Base-by-base conservation (phyloP, 257 asterid genomes). In the Fraxinus anomala region DNA sequence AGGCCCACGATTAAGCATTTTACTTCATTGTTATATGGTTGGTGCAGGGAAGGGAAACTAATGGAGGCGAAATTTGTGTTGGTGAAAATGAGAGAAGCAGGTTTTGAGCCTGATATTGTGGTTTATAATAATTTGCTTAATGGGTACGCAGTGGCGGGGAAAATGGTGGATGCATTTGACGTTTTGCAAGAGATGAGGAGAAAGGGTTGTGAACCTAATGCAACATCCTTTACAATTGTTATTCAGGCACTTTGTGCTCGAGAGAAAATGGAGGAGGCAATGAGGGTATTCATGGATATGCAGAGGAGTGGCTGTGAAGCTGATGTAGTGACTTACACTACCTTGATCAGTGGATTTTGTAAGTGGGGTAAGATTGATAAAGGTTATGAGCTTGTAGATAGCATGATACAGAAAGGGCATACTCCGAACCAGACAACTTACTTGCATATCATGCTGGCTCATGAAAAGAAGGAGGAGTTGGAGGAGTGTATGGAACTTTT, bases 1-100 rank as follows among this genome's bases (percentile, higher is more conserved):
- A 81, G 49, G 16, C 97, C 97, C 0, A 90, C 96, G 0, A 90
- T 94, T 61, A 92, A 82, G 82, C 97, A 94, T 82, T 94, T 89
- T 82, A 94, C 99, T 11, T 92, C 97, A 4, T 81, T 94, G 80
- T 82, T 92, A 56, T 82, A 88, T 51, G 99, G 97, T 76, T 94
- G 99, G 99, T 94, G 97, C 74, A 92, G 87, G 80, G 97, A 91
- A 86, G 99, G 97, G 21, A 94, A 92, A 81, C 80, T 94, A 56
- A 79, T 88, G 88, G 97, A 94, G 86, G 99, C 97, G 0, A 94
- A 94, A 86, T 78, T 84, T 12, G 94, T 91, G 76, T 82, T 94
- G 91, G 81, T 90, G 63, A 91, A 88, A 81, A 92, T 95, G 99
- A 90, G 86, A 84, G 97, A 92, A 82, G 98, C 96, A 1, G 98